These are phyloP conservation scores for Saccharomycopsis fibuligera DNA, from an alignment of 805 yeast genomes.

Conservation along the genomic window DNA sequence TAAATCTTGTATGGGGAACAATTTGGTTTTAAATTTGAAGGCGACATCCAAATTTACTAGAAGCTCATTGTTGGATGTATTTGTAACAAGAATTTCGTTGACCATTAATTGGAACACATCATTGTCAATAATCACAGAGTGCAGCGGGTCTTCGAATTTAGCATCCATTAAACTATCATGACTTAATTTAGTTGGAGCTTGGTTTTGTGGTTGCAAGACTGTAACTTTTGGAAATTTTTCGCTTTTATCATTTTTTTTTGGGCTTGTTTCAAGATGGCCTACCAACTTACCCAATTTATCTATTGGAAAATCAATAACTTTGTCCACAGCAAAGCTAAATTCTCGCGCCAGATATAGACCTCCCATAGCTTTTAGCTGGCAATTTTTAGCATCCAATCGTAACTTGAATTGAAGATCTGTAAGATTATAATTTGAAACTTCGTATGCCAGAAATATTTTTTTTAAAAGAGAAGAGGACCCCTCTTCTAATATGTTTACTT, in stretches of 20 bases:
- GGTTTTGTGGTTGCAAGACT: no score
- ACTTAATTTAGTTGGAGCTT: no score
- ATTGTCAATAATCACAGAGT: constrained; percentile 1
- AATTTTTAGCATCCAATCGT: neutral
- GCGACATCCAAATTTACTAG: neutral
- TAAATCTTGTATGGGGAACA: neutral
- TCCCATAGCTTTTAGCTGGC: neutral
- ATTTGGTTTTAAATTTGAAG: neutral
- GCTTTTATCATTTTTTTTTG: no score
- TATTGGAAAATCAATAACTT: neutral
- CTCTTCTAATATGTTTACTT: neutral
- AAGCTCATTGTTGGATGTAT: neutral
- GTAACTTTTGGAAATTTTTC: no score
- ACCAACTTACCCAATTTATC: neutral
- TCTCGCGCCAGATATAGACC: neutral
- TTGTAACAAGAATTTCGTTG: constrained; percentile 1
- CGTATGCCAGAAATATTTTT: neutral
- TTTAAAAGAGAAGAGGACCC: neutral
- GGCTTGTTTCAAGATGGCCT: no score
- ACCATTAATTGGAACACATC: neutral
- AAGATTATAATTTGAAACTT: neutral
- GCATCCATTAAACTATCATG: no score
- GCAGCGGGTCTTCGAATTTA: no score
- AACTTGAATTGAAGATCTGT: neutral
- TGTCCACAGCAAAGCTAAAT: neutral